Evolutionary conservation across 805 yeast genomes (phyloP), one percentile per base, ranked within the genome.

Genomic region (Ogataea paraovalis): DNA sequence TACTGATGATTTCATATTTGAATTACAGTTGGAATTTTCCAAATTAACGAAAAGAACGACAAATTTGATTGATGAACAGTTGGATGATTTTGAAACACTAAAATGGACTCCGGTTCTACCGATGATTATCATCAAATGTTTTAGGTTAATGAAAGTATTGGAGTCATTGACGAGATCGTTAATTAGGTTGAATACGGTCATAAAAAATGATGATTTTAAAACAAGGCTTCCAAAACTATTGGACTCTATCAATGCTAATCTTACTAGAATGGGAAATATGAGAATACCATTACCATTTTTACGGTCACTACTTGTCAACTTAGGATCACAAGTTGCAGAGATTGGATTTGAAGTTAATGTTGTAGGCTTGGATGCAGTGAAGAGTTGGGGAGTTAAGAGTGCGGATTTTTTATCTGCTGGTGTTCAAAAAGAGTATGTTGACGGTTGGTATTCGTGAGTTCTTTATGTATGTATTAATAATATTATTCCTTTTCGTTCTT

Each of bases 21-120:
- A 62, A 20, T 43, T 53, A 16, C 66, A 67, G 45, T 50, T 66
- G 19, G 65, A 64, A 32, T 53, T 66, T 18, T 54, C 60, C 1
- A 66, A 64, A 37, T 28, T 55, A 9, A 48, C 58, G 28, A 67
- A 62, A 50, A 59, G 58, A 40, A 44, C 65, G 5, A 53, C 57
- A 16, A 59, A 55, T 47, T 45, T 58, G 32, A 53, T 67, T 20
- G 65, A 64, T 46, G 67, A 64, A 38, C 64, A 61, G 30, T 22
- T 65, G 10, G 61, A 63, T 45, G 68, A 64, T 47, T 48, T 61
- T 28, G 68, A 64, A 48, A 37, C 54, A 10, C 43, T 46, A 38
- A 48, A 52, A 12, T 47, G 60, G 2, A 61, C 65, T 25, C 63
- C 66, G 4, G 41, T 65, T 44, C 41, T 63, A 3, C 50, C 67